Base-by-base conservation (phyloP, 495 filamentous ascomycete genomes). In the Penicillium paradoxum region DNA sequence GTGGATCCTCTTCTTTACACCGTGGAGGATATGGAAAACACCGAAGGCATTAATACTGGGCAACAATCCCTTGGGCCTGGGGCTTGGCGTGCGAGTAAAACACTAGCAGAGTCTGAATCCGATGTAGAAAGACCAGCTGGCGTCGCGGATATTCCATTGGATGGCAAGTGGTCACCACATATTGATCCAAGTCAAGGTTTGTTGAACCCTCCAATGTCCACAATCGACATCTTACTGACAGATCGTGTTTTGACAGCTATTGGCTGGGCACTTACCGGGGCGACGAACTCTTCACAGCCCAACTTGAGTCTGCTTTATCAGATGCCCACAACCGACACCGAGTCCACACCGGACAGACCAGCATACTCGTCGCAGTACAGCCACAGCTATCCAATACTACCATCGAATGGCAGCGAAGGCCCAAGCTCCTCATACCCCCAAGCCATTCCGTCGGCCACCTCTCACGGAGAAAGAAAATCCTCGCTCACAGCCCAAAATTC, bases 1-100 rank as follows among this genome's bases (percentile, higher is more conserved):
- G 85, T 84, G 56, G 87, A 95, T 63, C 89, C 87, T 11, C 79
- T 92, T 47, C 80, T 89, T 1, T 91, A 86, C 57, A 88, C 86
- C 0, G 78, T 73, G 24, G 88, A 91, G 59, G 89, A 95, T 59
- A 87, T 87, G 66, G 85, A 90, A 62, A 84, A 80, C 46, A 76
- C 81, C 0, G 50, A 68, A 6, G 78, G 77, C 39, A 57, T 66
- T 6, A 58, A 69, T 27, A 4, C 51, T 64, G 8, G 67, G 69
- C 24, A 27, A 6, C 73, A 73, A 42, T 65, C 71, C 14, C 70
- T 77, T 41, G 67, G 70, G 7, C 65, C 66, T 32, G 67, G 72
- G 19, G 64, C 70, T 3, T 79, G 76, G 77, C 57, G 65, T 75
- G 76, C 57, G 45, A 42, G 59, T 34, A 49, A 58, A 24, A 18